Evolutionary conservation across 2,329 filamentous ascomycete species (phyloP).

Genomic region (Ophiostoma sp.): DNA sequence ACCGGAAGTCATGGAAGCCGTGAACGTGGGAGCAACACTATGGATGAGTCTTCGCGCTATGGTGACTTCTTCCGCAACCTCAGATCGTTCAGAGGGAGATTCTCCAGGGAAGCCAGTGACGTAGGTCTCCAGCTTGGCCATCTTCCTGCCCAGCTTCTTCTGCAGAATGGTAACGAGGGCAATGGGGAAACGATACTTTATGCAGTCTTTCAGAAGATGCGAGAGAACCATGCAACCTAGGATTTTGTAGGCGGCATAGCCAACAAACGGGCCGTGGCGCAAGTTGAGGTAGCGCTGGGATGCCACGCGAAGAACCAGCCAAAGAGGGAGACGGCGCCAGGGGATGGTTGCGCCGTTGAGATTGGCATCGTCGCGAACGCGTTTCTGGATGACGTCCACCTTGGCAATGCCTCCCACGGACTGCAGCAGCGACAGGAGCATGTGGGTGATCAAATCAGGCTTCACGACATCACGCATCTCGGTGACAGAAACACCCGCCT

Average conservation of each 20-base stretch:
- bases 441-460: constrained; percentile 53
- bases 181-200: constrained; percentile 27
- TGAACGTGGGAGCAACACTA: background rate
- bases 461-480: constrained; percentile 55
- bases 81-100: background rate
- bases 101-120: too few relatives aligned
- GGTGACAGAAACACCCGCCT: constrained; percentile 44
- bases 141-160: constrained; percentile 51
- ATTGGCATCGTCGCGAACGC: constrained; percentile 58
- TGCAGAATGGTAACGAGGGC: constrained; percentile 36
- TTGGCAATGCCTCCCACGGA: constrained; percentile 42
- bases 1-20: constrained; percentile 25
- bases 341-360: constrained; percentile 45
- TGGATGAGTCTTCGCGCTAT: constrained; percentile 17
- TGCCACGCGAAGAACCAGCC: constrained; percentile 57
- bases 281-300: constrained; percentile 48
- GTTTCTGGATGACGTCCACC: constrained; percentile 46
- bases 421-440: constrained; percentile 57
- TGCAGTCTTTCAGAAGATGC: constrained; percentile 41
- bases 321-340: constrained; percentile 59
- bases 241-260: constrained; percentile 52
- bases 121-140: constrained; percentile 50
- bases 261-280: constrained; percentile 37
- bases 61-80: constrained; percentile 31
- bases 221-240: constrained; percentile 48